Evolutionary conservation across 2,329 filamentous ascomycete species (phyloP), one percentile per base, ranked within the genome.

Genomic region (Aciculosporium take): DNA sequence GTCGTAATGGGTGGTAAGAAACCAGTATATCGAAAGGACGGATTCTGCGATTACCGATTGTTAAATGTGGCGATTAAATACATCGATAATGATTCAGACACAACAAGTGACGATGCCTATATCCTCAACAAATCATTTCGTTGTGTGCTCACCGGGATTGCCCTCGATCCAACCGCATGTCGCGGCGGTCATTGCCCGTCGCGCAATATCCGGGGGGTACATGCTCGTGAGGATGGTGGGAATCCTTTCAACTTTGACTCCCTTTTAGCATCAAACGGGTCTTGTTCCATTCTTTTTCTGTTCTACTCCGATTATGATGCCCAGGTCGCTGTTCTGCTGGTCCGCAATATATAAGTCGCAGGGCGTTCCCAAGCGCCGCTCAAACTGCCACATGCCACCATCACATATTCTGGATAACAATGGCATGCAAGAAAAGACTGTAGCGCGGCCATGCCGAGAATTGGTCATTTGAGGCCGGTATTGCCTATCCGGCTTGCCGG

Each of bases 151-250:
- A 50, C 48, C 42, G 3, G 48, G 41, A 8, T 47, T 46, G 9
- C 48, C 49, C 23, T 49, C 47, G 13, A 51, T 25, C 47, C 48
- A 51, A 18, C 49, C 49, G 27, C 49, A 51, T 7, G 40, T 48
- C 31, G 49, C 48, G 10, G 27, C 13, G 21, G 42, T 20, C 8
- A 13, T 27, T 8, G 6, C 15, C 33, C 12, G 30, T 20, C 24
- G 30, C 12, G 23, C 30, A 8, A 25, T 33, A 10, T 15, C 28
- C 17, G 15, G 17, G 9, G 31, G 15, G 17, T 20, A 27, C 24
- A 34, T 35, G 12, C 7, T 17, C n/a, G n/a, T n/a, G n/a, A n/a
- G 17, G 15, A 21, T 21, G n/a, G 18, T 7, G 27, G 12, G 2
- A 29, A 21, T 7, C 15, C 21, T 10, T 29, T 7, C 15, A 21